Evolutionary conservation across 2,329 filamentous ascomycete genomes (phyloP).

Genomic region (Mollisiaceae sp.): DNA sequence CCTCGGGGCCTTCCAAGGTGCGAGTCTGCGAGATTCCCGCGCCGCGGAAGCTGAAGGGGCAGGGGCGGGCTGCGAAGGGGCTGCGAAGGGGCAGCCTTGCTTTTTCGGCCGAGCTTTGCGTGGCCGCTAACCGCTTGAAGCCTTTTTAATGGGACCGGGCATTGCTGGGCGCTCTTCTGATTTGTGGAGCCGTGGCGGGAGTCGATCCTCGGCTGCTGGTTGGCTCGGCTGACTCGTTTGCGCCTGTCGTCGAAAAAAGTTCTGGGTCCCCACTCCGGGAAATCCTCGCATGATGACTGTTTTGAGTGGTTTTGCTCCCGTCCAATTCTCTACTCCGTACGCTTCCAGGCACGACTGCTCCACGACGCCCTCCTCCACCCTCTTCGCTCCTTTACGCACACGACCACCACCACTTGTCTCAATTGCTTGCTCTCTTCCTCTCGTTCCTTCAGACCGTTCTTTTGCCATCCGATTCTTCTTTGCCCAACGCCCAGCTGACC

Average conservation of each 20-base stretch:
- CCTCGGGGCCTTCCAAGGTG: not conserved
- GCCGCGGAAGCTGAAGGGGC: not conserved
- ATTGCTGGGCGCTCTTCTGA: not conserved
- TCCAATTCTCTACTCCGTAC: not conserved
- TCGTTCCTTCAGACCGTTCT: constrained; percentile 13
- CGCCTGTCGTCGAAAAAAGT: not conserved
- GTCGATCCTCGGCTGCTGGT: no score
- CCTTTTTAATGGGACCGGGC: not conserved
- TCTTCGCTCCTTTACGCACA: not conserved
- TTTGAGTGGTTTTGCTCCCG: not conserved
- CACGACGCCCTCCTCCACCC: not conserved
- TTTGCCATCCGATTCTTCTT: constrained; percentile 34
- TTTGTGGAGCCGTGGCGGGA: not conserved
- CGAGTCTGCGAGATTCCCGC: constrained; percentile 1
- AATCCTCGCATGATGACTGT: constrained; percentile 16
- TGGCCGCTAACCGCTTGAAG: not conserved
- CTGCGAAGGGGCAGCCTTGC: not conserved
- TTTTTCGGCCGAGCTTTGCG: not conserved
- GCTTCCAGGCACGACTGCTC: constrained; percentile 14
- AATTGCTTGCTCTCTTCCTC: not conserved
- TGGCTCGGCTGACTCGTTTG: not conserved
- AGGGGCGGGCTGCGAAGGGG: not conserved
- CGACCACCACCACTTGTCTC: constrained; percentile 3
- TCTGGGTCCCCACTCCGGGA: not conserved
- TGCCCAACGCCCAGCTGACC: constrained; percentile 45